Conservation (phyloP, 495 filamentous ascomycete species). For the Penicillium taxi region DNA sequence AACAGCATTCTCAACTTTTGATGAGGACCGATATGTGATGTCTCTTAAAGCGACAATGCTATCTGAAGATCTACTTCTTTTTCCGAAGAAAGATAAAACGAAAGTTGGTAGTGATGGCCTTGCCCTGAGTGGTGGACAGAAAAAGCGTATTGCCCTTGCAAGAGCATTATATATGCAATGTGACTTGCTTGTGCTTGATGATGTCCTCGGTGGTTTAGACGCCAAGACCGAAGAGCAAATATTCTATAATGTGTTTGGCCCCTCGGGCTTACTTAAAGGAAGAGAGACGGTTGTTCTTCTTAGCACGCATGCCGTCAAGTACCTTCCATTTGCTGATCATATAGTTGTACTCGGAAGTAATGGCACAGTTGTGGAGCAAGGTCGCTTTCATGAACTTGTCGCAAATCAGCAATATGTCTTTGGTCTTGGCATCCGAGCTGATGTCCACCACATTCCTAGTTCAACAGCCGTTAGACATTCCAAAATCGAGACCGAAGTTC, state of each 20-base stretch:
- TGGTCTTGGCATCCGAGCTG: no score
- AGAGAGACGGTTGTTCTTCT: neutral
- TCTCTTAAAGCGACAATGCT: neutral
- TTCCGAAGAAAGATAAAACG: neutral
- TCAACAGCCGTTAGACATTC: no score
- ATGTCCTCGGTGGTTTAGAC: neutral
- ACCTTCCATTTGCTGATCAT: neutral
- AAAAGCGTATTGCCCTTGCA: slow-evolving; percentile 1
- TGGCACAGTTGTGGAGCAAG: neutral
- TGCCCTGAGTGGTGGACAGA: slow-evolving; percentile 1
- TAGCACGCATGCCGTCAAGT: no score
- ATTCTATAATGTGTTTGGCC: neutral
- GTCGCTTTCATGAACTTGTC: neutral
- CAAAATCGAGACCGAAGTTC: no score
- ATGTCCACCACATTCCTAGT: no score
- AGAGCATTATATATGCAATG: neutral
- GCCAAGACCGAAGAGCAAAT: neutral
- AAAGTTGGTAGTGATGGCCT: neutral
- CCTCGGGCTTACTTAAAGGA: neutral
- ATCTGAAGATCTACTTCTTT: neutral
- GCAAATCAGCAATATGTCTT: no score
- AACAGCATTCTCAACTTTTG: neutral
- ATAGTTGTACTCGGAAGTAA: neutral
- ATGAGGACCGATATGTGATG: neutral
- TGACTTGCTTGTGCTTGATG: neutral